phyloP scores from a whole-genome alignment of 2,329 filamentous ascomycete species.

The Aspergillus floridensis region DNA sequence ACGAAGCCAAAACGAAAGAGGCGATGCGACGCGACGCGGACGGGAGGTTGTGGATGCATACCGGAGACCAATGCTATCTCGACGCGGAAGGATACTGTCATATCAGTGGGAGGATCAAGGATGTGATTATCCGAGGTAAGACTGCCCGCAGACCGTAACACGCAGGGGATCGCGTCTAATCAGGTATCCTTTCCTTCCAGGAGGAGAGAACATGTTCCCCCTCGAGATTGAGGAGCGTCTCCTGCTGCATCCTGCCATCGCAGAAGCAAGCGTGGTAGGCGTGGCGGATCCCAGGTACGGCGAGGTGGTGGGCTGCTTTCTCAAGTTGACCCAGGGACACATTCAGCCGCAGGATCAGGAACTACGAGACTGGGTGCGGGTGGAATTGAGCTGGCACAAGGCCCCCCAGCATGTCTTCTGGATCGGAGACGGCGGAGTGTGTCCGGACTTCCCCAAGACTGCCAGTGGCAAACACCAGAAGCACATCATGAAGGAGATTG shows the following conservation, averaged over 20 bases:
- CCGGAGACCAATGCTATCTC: constrained; percentile 53
- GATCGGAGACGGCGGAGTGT: constrained; percentile 60
- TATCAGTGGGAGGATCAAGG: constrained; percentile 71
- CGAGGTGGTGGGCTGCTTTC: constrained; percentile 57
- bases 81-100: constrained; percentile 59
- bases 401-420: constrained; percentile 69
- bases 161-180: too few relatives aligned
- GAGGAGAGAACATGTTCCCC: constrained; percentile 67
- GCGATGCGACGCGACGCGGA: constrained; percentile 62
- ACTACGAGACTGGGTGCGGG: constrained; percentile 58
- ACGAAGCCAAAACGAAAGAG: constrained; percentile 53
- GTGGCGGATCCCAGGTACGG: constrained; percentile 52
- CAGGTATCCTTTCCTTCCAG: constrained; percentile 27
- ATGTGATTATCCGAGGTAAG: constrained; percentile 66
- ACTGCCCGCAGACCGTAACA: background rate
- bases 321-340: constrained; percentile 26
- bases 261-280: constrained; percentile 62
- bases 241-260: constrained; percentile 56
- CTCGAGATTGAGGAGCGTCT: constrained; percentile 69
- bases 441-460: constrained; percentile 56
- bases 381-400: constrained; percentile 60
- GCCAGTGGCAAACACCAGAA: constrained; percentile 67
- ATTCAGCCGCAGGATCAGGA: constrained; percentile 47
- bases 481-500: constrained; percentile 48
- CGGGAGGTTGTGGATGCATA: constrained; percentile 57